Evolutionary conservation across 2,329 filamentous ascomycete genomes (phyloP).

Genomic region (Periconia sp.): DNA sequence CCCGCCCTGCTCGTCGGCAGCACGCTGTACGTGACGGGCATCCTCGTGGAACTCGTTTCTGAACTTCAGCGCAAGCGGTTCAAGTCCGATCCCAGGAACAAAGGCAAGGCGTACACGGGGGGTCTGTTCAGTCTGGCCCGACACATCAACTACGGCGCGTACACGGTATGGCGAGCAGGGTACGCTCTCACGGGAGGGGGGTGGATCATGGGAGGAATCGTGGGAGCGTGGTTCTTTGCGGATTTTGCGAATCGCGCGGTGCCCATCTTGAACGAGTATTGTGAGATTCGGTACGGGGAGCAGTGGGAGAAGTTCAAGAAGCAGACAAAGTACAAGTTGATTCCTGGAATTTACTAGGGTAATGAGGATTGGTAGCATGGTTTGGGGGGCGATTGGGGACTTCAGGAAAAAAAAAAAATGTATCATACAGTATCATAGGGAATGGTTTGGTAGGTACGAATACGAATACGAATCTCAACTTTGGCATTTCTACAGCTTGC

Average conservation of each 20-base stretch:
- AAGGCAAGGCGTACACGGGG: constrained; percentile 58
- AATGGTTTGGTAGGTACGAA: no score
- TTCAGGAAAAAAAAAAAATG: not conserved
- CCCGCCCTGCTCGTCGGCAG: constrained; percentile 55
- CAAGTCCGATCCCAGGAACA: constrained; percentile 58
- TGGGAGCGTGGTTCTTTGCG: constrained; percentile 50
- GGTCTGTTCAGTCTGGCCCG: constrained; percentile 58
- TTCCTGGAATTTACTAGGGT: constrained; percentile 42
- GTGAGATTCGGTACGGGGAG: constrained; percentile 48
- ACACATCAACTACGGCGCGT: constrained; percentile 63
- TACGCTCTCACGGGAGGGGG: constrained; percentile 58
- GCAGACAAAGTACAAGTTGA: constrained; percentile 45
- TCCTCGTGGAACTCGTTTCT: constrained; percentile 60
- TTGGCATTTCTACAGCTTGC: no score
- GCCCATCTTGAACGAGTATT: constrained; percentile 58
- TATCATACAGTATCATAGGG: no score
- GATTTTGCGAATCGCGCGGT: constrained; percentile 55
- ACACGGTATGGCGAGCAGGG: constrained; percentile 58
- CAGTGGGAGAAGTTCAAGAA: constrained; percentile 50
- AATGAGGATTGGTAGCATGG: no score
- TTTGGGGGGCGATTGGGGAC: not conserved
- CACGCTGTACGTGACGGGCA: constrained; percentile 58
- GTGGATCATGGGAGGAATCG: constrained; percentile 50
- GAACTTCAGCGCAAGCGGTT: constrained; percentile 64
- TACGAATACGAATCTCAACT: no score